Percentiles rank a stretch among this genome's conserved stretches.
These are phyloP conservation scores for Eragrostis tef DNA, from an alignment of 202 grass and related monocot species.

Conservation along the genomic window DNA sequence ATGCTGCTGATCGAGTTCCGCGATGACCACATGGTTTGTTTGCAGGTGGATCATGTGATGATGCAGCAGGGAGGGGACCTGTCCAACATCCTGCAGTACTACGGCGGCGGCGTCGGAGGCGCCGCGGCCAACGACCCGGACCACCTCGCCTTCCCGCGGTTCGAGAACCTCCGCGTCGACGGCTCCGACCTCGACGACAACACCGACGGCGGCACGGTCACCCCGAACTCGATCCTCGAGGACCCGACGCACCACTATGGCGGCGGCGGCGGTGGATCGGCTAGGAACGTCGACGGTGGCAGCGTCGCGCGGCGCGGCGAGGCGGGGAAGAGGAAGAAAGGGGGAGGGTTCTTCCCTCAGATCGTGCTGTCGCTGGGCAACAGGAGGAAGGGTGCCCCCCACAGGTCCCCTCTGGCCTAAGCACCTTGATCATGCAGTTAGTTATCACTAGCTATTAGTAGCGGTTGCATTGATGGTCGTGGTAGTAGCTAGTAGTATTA, in stretches of 20 bases:
- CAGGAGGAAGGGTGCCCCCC: slow-evolving; percentile 91
- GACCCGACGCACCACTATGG: slow-evolving; percentile 48
- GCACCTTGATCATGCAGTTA: slow-evolving; percentile 23
- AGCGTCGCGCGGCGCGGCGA: not conserved
- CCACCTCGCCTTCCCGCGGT: slow-evolving; percentile 52
- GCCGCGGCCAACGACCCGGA: not conserved
- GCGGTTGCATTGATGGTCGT: not conserved
- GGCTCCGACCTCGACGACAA: slow-evolving; percentile 53
- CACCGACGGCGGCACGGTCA: slow-evolving; percentile 37
- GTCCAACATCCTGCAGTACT: slow-evolving; percentile 69
- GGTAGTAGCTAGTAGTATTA: slow-evolving; percentile 37
- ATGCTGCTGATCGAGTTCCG: not conserved
- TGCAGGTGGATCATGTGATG: slow-evolving; percentile 85
- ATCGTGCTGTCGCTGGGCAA: slow-evolving; percentile 67
- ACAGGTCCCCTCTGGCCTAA: slow-evolving; percentile 79
- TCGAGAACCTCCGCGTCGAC: slow-evolving; percentile 77
- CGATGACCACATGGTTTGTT: not conserved
- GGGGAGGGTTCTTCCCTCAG: slow-evolving; percentile 70
- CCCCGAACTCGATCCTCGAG: slow-evolving; percentile 58
- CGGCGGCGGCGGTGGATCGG: not conserved
- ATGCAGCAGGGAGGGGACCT: slow-evolving; percentile 78
- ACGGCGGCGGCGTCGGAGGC: slow-evolving; percentile 21
- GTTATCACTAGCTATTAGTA: slow-evolving; percentile 39
- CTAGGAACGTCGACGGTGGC: not conserved
- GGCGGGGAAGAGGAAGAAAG: slow-evolving; percentile 64